phyloP scores from a whole-genome alignment of 1,139 yeast species.

The Tardiomyces blankii region DNA sequence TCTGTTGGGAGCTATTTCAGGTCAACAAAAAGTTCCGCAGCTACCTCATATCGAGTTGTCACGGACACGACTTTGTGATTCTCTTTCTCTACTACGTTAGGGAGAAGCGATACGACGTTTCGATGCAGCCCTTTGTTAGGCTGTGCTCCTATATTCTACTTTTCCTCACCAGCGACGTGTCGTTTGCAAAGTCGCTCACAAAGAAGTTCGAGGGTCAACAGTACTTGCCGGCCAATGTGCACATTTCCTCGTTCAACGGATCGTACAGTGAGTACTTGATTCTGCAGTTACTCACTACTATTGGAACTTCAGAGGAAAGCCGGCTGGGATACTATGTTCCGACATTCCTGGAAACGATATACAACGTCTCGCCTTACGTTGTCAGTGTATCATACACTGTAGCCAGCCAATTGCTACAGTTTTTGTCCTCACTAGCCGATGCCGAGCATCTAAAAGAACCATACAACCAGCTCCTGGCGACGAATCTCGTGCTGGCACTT shows the following conservation, averaged over 20 bases:
- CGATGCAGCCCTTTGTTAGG: conserved; percentile 41
- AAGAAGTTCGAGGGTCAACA: conserved; percentile 16
- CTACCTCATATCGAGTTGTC: conserved; percentile 35
- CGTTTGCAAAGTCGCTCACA: conserved; percentile 13
- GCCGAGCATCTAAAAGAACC: no score
- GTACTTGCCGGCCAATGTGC: conserved; percentile 19
- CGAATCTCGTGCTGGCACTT: conserved; percentile 16
- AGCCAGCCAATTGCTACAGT: no score
- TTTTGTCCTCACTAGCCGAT: no score
- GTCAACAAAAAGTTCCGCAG: conserved; percentile 42
- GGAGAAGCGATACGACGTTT: conserved; percentile 33
- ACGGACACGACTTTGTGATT: conserved; percentile 44
- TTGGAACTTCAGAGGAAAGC: conserved; percentile 12
- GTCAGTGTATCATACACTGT: no score
- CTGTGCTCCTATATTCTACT: conserved; percentile 50
- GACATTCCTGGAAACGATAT: background rate
- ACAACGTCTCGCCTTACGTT: no score
- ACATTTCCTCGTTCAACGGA: conserved; percentile 20
- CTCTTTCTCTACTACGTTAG: conserved; percentile 47
- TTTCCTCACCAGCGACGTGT: conserved; percentile 43
- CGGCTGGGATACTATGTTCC: background rate
- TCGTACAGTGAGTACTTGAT: conserved; percentile 26
- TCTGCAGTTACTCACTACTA: conserved; percentile 9
- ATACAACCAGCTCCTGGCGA: conserved; percentile 47
- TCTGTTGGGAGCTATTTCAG: conserved; percentile 70